phyloP scores from a whole-genome alignment of 257 asterid genomes.

The Solanum bukasovii region DNA sequence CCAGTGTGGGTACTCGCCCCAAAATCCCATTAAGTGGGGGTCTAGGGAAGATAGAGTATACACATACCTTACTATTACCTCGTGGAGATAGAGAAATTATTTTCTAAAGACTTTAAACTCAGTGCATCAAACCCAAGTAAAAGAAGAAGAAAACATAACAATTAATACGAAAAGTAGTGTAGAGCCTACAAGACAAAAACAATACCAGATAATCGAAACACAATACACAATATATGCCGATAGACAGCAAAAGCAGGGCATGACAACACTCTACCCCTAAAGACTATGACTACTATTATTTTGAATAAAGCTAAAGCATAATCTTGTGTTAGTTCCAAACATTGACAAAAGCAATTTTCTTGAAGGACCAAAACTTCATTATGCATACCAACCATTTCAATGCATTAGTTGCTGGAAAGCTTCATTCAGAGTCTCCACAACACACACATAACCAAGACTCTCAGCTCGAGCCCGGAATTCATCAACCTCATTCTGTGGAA shows the following conservation, averaged over 20 bases:
- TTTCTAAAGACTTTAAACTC: neutral
- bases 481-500: neutral
- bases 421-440: conserved; percentile 8
- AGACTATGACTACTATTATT: neutral
- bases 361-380: neutral
- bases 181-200: neutral
- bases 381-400: neutral
- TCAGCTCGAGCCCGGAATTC: conserved; percentile 1
- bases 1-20: neutral
- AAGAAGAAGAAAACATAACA: neutral
- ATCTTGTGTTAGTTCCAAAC: neutral
- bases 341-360: neutral
- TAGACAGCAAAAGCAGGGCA: neutral
- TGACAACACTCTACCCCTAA: neutral
- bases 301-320: neutral
- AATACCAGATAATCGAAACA: neutral
- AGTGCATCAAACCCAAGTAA: neutral
- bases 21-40: neutral
- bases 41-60: neutral
- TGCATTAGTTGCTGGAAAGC: conserved; percentile 13
- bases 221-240: neutral
- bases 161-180: too few species aligned
- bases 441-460: conserved; percentile 12
- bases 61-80: neutral
- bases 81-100: neutral